phyloP scores from a whole-genome alignment of 2,329 filamentous ascomycete genomes.

The Diaporthe ampelina region DNA sequence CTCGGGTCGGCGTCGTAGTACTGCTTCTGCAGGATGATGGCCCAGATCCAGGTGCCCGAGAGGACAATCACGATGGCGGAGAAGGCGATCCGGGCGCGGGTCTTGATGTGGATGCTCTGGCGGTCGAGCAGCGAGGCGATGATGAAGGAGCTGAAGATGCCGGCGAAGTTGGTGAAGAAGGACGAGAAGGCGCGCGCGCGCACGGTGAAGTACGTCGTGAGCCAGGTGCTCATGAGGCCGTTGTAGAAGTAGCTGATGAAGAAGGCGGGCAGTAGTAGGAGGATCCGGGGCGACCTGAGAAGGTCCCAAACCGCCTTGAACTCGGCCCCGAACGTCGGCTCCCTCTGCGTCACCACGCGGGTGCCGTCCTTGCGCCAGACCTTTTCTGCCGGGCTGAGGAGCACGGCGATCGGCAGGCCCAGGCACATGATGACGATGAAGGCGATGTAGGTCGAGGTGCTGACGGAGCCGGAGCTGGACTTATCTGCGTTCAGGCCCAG shows the following conservation, averaged over 20 bases:
- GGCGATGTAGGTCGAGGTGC: constrained; percentile 45
- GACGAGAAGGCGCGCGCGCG: constrained; percentile 51
- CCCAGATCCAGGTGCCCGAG: constrained; percentile 52
- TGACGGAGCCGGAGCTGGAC: constrained; percentile 37
- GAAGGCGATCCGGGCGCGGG: constrained; percentile 47
- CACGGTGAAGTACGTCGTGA: constrained; percentile 52
- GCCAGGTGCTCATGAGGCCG: constrained; percentile 48
- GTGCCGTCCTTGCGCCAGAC: constrained; percentile 51
- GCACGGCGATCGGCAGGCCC: constrained; percentile 50
- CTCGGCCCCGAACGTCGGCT: constrained; percentile 47
- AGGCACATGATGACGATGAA: constrained; percentile 52
- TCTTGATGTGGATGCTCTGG: constrained; percentile 49
- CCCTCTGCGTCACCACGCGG: constrained; percentile 46
- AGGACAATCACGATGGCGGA: constrained; percentile 46
- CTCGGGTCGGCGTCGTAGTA: constrained; percentile 47
- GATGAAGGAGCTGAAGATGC: constrained; percentile 46
- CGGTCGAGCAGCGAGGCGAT: constrained; percentile 50
- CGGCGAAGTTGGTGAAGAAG: constrained; percentile 53
- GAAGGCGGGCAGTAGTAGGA: constrained; percentile 51
- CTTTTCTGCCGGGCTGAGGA: constrained; percentile 49
- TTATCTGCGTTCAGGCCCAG: constrained; percentile 41
- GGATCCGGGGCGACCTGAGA: constrained; percentile 47
- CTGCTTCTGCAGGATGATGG: constrained; percentile 49
- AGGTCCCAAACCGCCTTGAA: constrained; percentile 48
- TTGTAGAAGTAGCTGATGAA: constrained; percentile 54